Evolutionary conservation across 2,329 filamentous ascomycete species (phyloP), one percentile per base, ranked within the genome.

Genomic region (Fusarium multiceps): DNA sequence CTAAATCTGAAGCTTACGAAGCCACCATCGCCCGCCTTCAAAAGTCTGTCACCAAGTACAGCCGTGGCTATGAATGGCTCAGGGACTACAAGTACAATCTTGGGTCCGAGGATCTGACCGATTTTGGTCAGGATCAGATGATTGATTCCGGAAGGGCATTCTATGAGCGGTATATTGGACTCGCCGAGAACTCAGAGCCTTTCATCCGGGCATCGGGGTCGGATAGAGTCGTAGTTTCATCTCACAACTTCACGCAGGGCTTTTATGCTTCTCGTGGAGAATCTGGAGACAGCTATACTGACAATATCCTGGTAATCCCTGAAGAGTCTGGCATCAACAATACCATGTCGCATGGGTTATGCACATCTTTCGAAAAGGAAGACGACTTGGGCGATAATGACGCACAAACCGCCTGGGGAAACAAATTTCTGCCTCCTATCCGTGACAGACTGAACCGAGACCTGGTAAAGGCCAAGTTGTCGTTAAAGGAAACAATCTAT

Each of bases 121-220:
- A 77, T 1, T 91, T 92, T 72, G 92, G 92, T 7, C 81, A 90
- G 76, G 82, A 86, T 49, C 84, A 94, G 78, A 85, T 95, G 86
- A 81, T 91, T 66, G 88, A 93, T 72, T 93, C 92, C 2, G 94
- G 94, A 9, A 82, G 85, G 59, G 88, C 91, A 58, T 97, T 95
- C 80, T 95, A 92, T 78, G 78, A 85, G 45, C 89, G 92, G 7
- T 98, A 98, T 78, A 79, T 84, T 54, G 72, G 82, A 11, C 87
- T 97, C 4, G 84, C 90, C 2, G 80, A 80, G 43, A 77, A 83
- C 12, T 77, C 83, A 11, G 84, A 85, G 4, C 93, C 92, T 0
- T 96, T 96, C 71, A 80, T 95, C 41, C 87, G 93, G n/a, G 83
- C 90, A 2, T 88, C 92, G 0, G 89, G 89, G 1, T 89, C 93